Base-by-base conservation (phyloP, 2,329 filamentous ascomycete genomes). In the Trichoderma harzianum region DNA sequence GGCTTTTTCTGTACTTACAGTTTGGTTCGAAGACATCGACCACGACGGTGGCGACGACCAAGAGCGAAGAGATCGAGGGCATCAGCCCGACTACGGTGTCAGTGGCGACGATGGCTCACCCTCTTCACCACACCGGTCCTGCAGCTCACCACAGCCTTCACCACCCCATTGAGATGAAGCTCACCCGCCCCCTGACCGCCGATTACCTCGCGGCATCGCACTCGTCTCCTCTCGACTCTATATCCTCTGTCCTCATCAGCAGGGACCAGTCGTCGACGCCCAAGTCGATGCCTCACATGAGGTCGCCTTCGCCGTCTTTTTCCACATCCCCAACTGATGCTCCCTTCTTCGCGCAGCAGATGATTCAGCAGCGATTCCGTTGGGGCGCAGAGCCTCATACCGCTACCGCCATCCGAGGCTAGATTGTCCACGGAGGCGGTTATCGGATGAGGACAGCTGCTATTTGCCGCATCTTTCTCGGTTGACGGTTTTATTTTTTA, bases 11-110 rank as follows among this genome's bases (percentile, higher is more conserved):
- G 47, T 74, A 32, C 51, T 55, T 78, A 68, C 76, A 91, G 89
- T 91, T 90, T 84, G 88, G 88, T 74, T 89, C 88, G 21, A 89
- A 89, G 78, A 87, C 87, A 77, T 83, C 84, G 55, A 86, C 84
- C 72, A 84, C 87, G 36, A 82, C 84, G 68, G 77, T 84, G 69
- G 86, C 26, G 26, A 53, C 65, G 18, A 26, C 51, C n/a, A 69
- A 51, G 51, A 43, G 51, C 36, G 71, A 55, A 34, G 64, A 72
- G 51, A 51, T 30, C 30, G 71, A 66, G 28, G 26, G 53, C n/a
- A 18, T 39, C 14, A 70, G 60, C 61, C 65, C 60, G n/a, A 34
- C 18, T 34, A 28, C 64, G 14, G 66, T 47, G 55, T 36, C 66
- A 21, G 39, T 51, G 24, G 21, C 57, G 39, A 61, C 30, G 43